These are phyloP conservation scores for Kwoniella bestiolae DNA, from an alignment of 768 basidiomycete species.

Conservation along the genomic window DNA sequence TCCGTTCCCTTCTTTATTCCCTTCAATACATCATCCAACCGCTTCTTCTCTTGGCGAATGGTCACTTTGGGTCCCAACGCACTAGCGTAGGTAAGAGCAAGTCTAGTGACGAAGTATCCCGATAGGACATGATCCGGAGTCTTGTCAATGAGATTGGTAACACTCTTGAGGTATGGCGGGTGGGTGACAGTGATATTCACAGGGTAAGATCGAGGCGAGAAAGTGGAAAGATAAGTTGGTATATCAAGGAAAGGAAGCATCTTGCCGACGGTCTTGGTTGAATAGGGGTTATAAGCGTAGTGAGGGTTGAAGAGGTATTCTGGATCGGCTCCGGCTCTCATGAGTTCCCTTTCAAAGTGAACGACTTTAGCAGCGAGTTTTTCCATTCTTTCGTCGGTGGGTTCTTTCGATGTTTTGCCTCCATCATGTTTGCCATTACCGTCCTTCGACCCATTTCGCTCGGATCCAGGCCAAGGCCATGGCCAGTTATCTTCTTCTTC, in stretches of 20 bases:
- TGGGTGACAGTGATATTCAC: constrained; percentile 78
- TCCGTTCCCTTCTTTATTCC: constrained; percentile 87
- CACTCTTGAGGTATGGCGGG: constrained; percentile 71
- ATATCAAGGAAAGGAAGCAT: constrained; percentile 78
- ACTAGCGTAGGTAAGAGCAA: constrained; percentile 67
- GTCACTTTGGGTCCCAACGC: constrained; percentile 74
- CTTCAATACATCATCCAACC: constrained; percentile 71
- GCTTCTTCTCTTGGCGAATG: constrained; percentile 75
- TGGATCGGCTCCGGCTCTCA: constrained; percentile 78
- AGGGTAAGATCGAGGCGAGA: constrained; percentile 72
- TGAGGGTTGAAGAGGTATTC: constrained; percentile 71
- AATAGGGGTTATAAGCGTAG: constrained; percentile 82
- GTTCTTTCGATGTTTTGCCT: constrained; percentile 54
- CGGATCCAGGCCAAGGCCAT: constrained; percentile 58
- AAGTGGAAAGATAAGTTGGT: constrained; percentile 81
- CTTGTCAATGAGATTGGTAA: constrained; percentile 70
- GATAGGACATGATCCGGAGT: constrained; percentile 75
- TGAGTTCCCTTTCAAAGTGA: constrained; percentile 76
- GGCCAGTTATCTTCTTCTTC: constrained; percentile 61
- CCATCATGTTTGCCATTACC: constrained; percentile 17
- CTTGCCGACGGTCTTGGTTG: constrained; percentile 70
- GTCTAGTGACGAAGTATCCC: constrained; percentile 81
- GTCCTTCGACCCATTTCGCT: constrained; percentile 26
- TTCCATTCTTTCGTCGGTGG: constrained; percentile 64
- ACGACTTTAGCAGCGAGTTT: constrained; percentile 74